phyloP scores from a whole-genome alignment of 73 alveolate species.

The Paramecium sexaurelia region DNA sequence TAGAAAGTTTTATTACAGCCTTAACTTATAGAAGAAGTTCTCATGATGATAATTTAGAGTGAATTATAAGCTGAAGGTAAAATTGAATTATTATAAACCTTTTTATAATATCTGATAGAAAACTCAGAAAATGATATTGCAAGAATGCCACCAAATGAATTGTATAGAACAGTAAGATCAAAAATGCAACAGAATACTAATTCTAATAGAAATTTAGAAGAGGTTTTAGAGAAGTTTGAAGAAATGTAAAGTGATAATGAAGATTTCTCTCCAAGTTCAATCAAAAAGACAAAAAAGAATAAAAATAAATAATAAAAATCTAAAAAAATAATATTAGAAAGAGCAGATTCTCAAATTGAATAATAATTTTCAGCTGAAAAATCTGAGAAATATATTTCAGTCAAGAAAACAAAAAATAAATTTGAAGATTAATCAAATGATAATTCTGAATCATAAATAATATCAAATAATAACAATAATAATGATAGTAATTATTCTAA shows the following conservation, averaged over 20 bases:
- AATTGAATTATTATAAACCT: constrained; percentile 7
- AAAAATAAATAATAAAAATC: neutral
- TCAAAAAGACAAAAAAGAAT: neutral
- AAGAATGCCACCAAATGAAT: constrained; percentile 31
- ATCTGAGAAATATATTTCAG: neutral
- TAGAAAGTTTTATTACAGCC: neutral
- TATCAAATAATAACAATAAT: neutral
- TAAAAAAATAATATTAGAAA: neutral
- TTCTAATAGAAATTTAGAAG: neutral
- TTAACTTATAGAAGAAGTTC: constrained; percentile 28
- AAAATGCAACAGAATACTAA: neutral
- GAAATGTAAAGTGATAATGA: constrained; percentile 28
- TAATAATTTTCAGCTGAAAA: neutral
- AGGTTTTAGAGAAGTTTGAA: neutral
- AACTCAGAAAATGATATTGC: constrained; percentile 35
- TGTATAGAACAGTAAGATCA: neutral
- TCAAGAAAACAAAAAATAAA: neutral
- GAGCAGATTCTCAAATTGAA: neutral
- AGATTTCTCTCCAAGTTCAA: constrained; percentile 12
- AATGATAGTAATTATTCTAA: neutral
- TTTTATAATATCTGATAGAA: neutral
- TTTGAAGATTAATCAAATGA: neutral
- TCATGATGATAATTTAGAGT: neutral
- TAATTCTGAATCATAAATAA: neutral
- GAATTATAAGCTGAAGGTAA: constrained; percentile 17